Evolutionary conservation across 2,329 filamentous ascomycete genomes (phyloP), one percentile per base, ranked within the genome.

Genomic region (Colletotrichum sp.): DNA sequence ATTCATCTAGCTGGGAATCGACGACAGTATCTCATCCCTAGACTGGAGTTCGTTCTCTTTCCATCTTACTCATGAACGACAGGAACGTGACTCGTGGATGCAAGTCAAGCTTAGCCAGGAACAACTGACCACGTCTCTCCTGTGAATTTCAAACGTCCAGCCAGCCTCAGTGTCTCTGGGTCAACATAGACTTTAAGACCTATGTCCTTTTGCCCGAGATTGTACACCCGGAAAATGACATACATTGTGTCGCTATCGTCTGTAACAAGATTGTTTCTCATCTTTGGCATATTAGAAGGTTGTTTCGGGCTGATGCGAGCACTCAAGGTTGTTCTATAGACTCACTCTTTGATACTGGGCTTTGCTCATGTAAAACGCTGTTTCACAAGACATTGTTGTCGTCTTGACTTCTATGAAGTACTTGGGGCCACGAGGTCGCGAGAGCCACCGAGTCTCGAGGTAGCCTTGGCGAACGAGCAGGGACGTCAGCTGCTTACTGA

Each of bases 391-490:
- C 80, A 55, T 79, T 0, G 84, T 86, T 0, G 88, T 90, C 1
- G 88, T 84, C 78, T 90, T 91, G 44, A 91, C 89, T 71, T 91
- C 89, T 4, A 91, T 85, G 26, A 85, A 86, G 77, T 89, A 90
- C 36, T 82, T 77, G 1, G 84, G 87, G 5, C 65, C 78, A 13
- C 52, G 32, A 16, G n/a, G 13, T 6, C 13, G 12, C 83, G 84
- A 87, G 5, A 60, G 49, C 72, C 2, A 77, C 73, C 26, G 59
- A 32, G 8, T 78, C 73, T 16, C n/a, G 0, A 86, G 78, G 68
- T 87, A 83, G 3, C 84, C 82, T n/a, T 80, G 80, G 8, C 81
- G 78, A 5, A 86, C 79, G 4, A 89, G 74, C 6, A 83, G 44
- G 2, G 71, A 63, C 2, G 88, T 87, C 72, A 88, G 75, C 0